Conservation (phyloP, 331 rosid species). For the Pyrus hybrid region DNA sequence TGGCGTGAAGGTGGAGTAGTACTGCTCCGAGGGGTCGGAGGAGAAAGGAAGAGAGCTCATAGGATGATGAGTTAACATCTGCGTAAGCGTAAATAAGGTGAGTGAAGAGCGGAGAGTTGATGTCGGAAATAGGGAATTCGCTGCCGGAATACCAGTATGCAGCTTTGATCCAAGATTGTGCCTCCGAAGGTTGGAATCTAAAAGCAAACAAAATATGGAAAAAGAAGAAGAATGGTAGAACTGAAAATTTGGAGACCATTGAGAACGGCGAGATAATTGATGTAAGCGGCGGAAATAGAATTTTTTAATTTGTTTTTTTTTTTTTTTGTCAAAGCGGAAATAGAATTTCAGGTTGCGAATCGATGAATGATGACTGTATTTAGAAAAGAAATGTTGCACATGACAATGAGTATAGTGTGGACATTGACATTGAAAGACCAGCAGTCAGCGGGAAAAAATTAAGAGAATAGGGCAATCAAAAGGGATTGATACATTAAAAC, state of each 20-base stretch:
- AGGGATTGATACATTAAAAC: too few species aligned
- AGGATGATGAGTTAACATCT: conserved; percentile 11
- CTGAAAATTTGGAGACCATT: not conserved
- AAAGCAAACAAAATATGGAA: not conserved
- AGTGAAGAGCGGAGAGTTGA: conserved; percentile 24
- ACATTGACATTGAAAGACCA: too few species aligned
- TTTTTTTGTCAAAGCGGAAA: not conserved
- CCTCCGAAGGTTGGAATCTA: not conserved
- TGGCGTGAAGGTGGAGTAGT: conserved; percentile 17
- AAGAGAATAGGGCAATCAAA: too few species aligned
- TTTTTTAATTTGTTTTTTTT: too few species aligned
- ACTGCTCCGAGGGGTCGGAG: not conserved
- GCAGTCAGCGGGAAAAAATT: too few species aligned
- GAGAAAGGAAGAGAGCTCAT: not conserved
- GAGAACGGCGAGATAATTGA: not conserved
- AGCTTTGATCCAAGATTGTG: conserved; percentile 15
- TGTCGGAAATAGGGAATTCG: conserved; percentile 6
- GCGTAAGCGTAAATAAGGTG: conserved; percentile 22
- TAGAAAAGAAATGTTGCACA: not conserved
- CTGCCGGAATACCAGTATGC: conserved; percentile 21
- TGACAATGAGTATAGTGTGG: too few species aligned
- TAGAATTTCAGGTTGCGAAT: not conserved
- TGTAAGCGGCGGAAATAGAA: not conserved
- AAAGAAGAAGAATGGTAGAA: not conserved
- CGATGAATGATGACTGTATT: not conserved